phyloP scores from a whole-genome alignment of 2,329 filamentous ascomycete genomes.

The Aureobasidium melanogenum region DNA sequence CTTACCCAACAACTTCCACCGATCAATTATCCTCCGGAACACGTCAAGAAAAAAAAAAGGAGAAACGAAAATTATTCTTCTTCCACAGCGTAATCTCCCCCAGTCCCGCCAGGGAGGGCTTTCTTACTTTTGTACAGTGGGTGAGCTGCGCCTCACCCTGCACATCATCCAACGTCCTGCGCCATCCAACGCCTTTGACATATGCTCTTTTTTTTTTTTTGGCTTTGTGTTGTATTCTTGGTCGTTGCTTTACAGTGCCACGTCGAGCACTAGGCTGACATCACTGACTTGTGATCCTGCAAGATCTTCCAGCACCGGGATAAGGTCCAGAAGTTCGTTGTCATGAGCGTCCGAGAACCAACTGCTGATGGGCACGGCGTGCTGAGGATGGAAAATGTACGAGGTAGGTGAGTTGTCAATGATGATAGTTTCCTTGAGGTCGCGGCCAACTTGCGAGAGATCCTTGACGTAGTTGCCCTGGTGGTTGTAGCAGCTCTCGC shows the following conservation, averaged over 20 bases:
- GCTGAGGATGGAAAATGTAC: constrained; percentile 98
- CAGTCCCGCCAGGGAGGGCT: constrained; percentile 9
- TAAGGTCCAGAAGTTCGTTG: constrained; percentile 94
- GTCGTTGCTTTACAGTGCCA: constrained; percentile 42
- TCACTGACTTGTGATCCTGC: constrained; percentile 82
- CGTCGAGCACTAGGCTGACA: constrained; percentile 95
- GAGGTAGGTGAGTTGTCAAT: constrained; percentile 99
- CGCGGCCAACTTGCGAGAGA: constrained; percentile 89
- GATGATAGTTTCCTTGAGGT: constrained; percentile 96
- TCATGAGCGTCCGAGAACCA: constrained; percentile 99
- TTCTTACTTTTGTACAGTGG: constrained; percentile 9
- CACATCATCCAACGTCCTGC: neutral
- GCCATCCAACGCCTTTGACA: constrained; percentile 7
- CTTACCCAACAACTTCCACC: constrained; percentile 5
- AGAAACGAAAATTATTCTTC: constrained; percentile 12
- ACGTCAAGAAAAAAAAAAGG: neutral
- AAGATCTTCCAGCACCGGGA: constrained; percentile 95
- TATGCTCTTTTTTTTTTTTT: neutral
- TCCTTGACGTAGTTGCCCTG: constrained; percentile 99
- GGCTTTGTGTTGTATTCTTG: neutral
- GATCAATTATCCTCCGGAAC: constrained; percentile 4
- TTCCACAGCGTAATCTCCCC: constrained; percentile 1
- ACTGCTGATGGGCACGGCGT: constrained; percentile 97
- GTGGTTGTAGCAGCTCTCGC: constrained; percentile 98
- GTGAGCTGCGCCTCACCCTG: constrained; percentile 6